Evolutionary conservation across 129 eudicot species (phyloP), one percentile per base, ranked within the genome.

Genomic region (Dittrichia graveolens): DNA sequence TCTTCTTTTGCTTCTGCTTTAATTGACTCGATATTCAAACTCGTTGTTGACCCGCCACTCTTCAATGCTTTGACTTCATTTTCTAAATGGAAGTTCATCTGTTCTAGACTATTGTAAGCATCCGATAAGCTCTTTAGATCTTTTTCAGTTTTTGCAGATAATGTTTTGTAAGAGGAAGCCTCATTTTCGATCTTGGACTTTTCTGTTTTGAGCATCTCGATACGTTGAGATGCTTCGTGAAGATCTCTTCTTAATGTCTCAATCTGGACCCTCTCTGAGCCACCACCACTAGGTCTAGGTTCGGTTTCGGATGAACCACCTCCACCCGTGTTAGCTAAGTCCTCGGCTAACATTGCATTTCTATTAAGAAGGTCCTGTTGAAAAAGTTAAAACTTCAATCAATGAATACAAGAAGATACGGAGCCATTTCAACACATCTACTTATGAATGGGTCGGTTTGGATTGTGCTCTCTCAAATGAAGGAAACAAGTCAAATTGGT

Each of bases 81-180:
- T 63, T 92, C 98, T 31, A 89, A 85, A 8, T 76, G 86, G 80
- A 57, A 85, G 81, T 92, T 89, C 18, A 87, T 83, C 82, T 89
- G 96, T 72, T 92, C 98, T 8, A 92, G 79, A 65, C 95, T 89
- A 61, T 89, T 86, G 85, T 89, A 92, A 5, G 98, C 96, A 72
- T 89, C 96, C 4, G 98, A 92, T 61, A 92, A 75, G 76, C 92
- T 89, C 82, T 89, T 84, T 9, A 92, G 78, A 56, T 92, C 98
- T 40, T 87, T 78, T 81, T 89, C 96, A 18, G 77, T 67, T 68
- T 87, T 90, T 45, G 70, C 68, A 9, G 88, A 84, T 79, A 82
- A 78, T 3, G 78, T 74, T 58, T 62, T 71, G 77, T 89, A 83
- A 64, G 65, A 58, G 24, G 91, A 45, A 15, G 81, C 89, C 16